These are phyloP conservation scores for Microsporum ferrugineum DNA, from an alignment of 2,329 filamentous ascomycete species.

Conservation along the genomic window DNA sequence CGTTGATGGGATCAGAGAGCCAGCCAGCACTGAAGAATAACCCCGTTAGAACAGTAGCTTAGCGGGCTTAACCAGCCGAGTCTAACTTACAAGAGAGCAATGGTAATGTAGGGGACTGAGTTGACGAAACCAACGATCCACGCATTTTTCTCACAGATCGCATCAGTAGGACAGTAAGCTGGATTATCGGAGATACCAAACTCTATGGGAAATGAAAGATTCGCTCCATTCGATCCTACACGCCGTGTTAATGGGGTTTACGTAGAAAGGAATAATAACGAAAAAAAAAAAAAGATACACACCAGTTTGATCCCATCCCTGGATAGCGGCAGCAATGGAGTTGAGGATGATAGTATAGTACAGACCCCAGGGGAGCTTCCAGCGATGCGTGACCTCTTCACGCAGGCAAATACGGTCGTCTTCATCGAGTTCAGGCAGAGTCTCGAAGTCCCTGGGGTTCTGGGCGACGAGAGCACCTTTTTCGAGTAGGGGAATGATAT, in stretches of 20 bases:
- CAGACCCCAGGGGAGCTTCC: slow-evolving; percentile 37
- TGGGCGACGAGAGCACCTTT: slow-evolving; percentile 61
- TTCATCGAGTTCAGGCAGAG: slow-evolving; percentile 49
- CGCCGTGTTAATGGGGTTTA: not conserved
- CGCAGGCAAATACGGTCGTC: slow-evolving; percentile 33
- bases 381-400: slow-evolving; percentile 37
- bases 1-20: slow-evolving; percentile 55
- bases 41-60: slow-evolving; percentile 43
- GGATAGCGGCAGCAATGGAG: slow-evolving; percentile 45
- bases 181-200: slow-evolving; percentile 38
- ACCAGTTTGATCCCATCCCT: slow-evolving; percentile 42
- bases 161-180: slow-evolving; percentile 14
- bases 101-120: slow-evolving; percentile 40
- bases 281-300: not conserved
- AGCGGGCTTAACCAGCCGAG: slow-evolving; percentile 39
- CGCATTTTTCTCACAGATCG: slow-evolving; percentile 31
- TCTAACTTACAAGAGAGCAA: slow-evolving; percentile 36
- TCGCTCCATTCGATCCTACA: slow-evolving; percentile 40
- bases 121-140: slow-evolving; percentile 55
- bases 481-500: slow-evolving; percentile 36
- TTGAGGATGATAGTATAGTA: slow-evolving; percentile 43
- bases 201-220: slow-evolving; percentile 40
- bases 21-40: slow-evolving; percentile 48
- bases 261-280: not conserved
- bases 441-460: slow-evolving; percentile 52